phyloP scores from a whole-genome alignment of 768 basidiomycete genomes.

The Daedaleopsis sinensis region DNA sequence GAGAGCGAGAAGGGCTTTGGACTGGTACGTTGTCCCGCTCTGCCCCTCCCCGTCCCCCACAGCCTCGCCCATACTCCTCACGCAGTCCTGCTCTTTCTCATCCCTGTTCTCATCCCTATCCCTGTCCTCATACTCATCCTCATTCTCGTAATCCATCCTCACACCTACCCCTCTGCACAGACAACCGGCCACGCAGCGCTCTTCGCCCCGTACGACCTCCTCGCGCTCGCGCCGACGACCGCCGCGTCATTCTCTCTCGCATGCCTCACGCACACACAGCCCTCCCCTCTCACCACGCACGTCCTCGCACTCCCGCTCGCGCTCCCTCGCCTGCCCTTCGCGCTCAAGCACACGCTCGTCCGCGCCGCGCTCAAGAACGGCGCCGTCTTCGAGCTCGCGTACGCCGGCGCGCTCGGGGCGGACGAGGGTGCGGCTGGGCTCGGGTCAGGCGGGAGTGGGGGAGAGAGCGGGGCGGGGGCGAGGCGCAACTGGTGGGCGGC shows the following conservation, averaged over 20 bases:
- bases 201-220: slow-evolving; percentile 71
- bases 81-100: too few species aligned
- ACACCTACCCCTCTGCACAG: slow-evolving; percentile 44
- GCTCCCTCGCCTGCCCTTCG: slow-evolving; percentile 74
- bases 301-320: slow-evolving; percentile 82
- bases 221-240: slow-evolving; percentile 77
- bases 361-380: slow-evolving; percentile 83
- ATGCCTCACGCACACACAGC: slow-evolving; percentile 80
- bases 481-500: slow-evolving; percentile 88
- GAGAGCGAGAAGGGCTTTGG: slow-evolving; percentile 89
- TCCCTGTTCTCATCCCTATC: neutral
- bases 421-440: slow-evolving; percentile 54
- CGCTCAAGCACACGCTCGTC: slow-evolving; percentile 82
- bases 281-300: slow-evolving; percentile 77
- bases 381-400: slow-evolving; percentile 80
- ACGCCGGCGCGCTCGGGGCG: slow-evolving; percentile 70
- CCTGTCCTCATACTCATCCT: neutral
- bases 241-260: slow-evolving; percentile 73
- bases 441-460: slow-evolving; percentile 45
- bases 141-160: too few species aligned
- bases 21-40: slow-evolving; percentile 48
- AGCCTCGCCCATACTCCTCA: neutral
- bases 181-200: slow-evolving; percentile 68
- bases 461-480: slow-evolving; percentile 53
- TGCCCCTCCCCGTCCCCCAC: neutral